Evolutionary conservation across 352 stramenopile genomes (phyloP).

Genomic region (Thraustochytrium striatum): DNA sequence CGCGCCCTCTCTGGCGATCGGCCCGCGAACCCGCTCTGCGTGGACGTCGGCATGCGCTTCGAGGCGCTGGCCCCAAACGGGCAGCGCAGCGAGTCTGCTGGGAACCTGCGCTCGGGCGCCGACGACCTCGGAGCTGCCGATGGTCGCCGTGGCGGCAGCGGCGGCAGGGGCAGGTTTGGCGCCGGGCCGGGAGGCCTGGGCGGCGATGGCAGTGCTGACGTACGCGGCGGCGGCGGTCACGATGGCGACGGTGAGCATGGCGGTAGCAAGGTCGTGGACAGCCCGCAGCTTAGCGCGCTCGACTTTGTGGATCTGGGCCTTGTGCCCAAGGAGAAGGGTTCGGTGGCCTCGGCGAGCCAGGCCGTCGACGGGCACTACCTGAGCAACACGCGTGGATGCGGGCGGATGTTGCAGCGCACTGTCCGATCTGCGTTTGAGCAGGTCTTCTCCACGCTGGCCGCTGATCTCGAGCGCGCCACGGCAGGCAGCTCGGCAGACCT

Average conservation of each 20-base stretch:
- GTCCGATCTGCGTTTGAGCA: slow-evolving; percentile 73
- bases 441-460: slow-evolving; percentile 71
- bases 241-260: too few relatives aligned
- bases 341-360: slow-evolving; percentile 47
- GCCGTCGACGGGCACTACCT: slow-evolving; percentile 62
- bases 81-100: neutral
- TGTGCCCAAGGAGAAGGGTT: slow-evolving; percentile 50
- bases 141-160: neutral
- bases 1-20: slow-evolving; percentile 56
- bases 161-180: too few relatives aligned
- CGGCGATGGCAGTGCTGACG: too few relatives aligned
- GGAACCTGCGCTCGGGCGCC: neutral
- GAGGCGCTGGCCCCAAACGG: neutral
- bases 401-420: slow-evolving; percentile 69
- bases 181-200: too few relatives aligned
- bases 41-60: neutral
- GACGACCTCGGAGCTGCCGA: too few relatives aligned
- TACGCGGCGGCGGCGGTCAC: too few relatives aligned
- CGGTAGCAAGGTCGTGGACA: too few relatives aligned
- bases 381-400: slow-evolving; percentile 69
- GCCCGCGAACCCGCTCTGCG: neutral
- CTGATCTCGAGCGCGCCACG: slow-evolving; percentile 71
- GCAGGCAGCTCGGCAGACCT: slow-evolving; percentile 72
- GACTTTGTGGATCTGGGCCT: slow-evolving; percentile 57
- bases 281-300: neutral